Evolutionary conservation across 441 rosid species (phyloP), one percentile per base, ranked within the genome.

Genomic region (Raphanus hybrid): DNA sequence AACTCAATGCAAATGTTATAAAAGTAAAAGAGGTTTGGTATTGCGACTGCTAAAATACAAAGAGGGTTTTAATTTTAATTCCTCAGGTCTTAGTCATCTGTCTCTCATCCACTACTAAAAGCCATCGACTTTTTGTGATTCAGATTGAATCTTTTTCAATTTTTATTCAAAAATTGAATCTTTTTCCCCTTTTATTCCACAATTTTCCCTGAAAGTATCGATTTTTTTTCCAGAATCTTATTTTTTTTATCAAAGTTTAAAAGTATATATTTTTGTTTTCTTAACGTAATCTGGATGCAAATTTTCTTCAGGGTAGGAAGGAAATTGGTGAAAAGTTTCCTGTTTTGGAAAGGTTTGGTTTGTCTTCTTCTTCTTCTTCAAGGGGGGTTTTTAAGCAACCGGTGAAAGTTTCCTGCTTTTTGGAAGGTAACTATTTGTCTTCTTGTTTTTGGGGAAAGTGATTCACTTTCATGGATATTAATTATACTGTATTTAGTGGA

Each of bases 381-480:
- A 12, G 16, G 54, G 16, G 54, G 34, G 14, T 11, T 45, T 45
- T 45, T 12, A 12, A 69, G 70, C 69, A 26, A 16, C 69, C 69
- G 66, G 62, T 41, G 55, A 78, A 52, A 74, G 48, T 70, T 74
- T 67, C 60, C 18, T 66, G 8, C 15, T 43, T 57, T 66, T 75
- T 75, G 83, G 80, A 73, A 80, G 80, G 77, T 76, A 68, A 2
- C 70, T 6, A 29, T 41, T 68, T 76, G 73, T 71, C 57, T 52
- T 75, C 78, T 52, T 75, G 76, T 70, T 35, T 29, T 29, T 29
- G 34, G 5, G 5, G 34, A 29, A 29, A 29, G 34, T 29, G 0
- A 3, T 29, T 5, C 34, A 29, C 34, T 29, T 29, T 29, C 34
- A 29, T 29, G 34, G 34, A 6, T 29, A 29, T 29, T 3, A 3